Evolutionary conservation across 2,329 filamentous ascomycete genomes (phyloP).

Genomic region (Epichloe gansuensis): DNA sequence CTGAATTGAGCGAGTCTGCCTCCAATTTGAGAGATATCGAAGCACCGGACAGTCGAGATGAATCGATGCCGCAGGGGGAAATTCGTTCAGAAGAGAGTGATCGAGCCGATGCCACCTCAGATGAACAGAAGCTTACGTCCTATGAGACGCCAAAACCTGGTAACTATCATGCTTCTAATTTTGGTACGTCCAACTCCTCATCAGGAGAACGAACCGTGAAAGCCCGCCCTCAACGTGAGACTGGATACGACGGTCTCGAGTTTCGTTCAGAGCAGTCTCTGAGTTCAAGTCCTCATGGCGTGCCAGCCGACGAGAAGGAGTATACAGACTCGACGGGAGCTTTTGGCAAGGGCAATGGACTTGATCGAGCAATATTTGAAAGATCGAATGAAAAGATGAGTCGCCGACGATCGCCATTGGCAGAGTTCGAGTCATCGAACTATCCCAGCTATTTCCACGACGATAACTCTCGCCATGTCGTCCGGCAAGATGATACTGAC

Average conservation of each 20-base stretch:
- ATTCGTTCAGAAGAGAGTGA: background rate
- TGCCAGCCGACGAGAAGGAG: background rate
- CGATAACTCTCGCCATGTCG: background rate
- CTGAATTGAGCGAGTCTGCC: background rate
- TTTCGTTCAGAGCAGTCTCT: background rate
- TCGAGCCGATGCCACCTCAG: background rate
- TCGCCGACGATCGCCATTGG: slow-evolving; percentile 1
- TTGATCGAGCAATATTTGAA: background rate
- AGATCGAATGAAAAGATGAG: background rate
- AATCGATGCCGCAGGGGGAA: background rate
- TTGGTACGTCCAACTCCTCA: background rate
- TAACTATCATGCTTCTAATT: background rate
- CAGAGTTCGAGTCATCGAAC: background rate
- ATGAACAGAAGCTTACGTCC: background rate
- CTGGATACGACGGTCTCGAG: background rate
- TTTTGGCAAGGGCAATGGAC: background rate
- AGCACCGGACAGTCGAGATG: background rate
- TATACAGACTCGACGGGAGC: background rate
- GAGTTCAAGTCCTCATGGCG: background rate
- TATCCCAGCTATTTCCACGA: background rate
- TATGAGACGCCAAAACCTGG: background rate
- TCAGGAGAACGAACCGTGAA: background rate
- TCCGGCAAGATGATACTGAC: background rate
- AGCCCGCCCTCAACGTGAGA: background rate
- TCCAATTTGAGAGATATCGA: background rate